Percentiles rank a stretch among this genome's conserved stretches.
These are phyloP conservation scores for Solanum arcanum DNA, from an alignment of 257 asterid genomes.

Conservation along the genomic window DNA sequence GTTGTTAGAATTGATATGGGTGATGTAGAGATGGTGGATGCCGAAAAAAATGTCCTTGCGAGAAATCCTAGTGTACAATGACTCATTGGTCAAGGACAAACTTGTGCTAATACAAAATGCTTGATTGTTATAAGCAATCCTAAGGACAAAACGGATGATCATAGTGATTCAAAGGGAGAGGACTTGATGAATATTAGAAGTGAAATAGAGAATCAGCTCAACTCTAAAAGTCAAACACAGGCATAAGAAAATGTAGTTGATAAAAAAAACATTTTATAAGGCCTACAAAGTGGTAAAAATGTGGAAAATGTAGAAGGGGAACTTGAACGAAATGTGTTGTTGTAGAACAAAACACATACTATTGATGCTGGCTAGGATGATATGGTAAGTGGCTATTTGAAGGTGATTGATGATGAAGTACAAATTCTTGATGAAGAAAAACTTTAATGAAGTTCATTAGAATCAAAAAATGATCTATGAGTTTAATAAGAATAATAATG, in stretches of 20 bases:
- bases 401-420: too few species aligned
- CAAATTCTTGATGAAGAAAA: too few species aligned
- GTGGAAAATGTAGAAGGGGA: too few species aligned
- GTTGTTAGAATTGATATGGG: too few species aligned
- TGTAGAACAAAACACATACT: too few species aligned
- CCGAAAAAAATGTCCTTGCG: background rate
- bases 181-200: background rate
- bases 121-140: background rate
- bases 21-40: too few species aligned
- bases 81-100: background rate
- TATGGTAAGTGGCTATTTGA: too few species aligned
- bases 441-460: too few species aligned
- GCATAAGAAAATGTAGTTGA: background rate
- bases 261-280: background rate
- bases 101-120: background rate
- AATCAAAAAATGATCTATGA: too few species aligned
- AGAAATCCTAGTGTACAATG: background rate
- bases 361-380: too few species aligned
- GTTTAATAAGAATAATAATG: background rate
- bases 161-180: background rate
- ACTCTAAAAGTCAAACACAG: background rate
- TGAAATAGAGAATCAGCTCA: conserved; percentile 10
- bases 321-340: too few species aligned
- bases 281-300: background rate
- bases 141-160: conserved; percentile 12